Conservation (phyloP, 2,329 filamentous ascomycete genomes). For the Zymoseptoria tritici region DNA sequence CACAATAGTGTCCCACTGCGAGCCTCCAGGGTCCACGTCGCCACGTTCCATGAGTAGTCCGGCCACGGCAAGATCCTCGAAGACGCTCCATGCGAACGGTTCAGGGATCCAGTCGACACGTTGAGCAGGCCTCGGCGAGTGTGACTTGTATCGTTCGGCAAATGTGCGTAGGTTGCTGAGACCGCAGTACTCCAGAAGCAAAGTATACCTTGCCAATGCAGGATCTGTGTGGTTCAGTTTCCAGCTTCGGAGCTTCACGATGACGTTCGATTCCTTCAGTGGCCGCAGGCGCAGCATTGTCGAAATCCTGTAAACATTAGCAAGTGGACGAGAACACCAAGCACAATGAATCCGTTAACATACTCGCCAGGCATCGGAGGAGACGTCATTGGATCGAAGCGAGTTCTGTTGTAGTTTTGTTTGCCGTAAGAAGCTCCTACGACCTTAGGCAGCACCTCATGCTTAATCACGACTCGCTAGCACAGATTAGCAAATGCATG, state of each 20-base stretch:
- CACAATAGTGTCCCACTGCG: not conserved
- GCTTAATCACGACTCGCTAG: not conserved
- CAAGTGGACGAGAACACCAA: not conserved
- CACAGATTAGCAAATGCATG: not conserved
- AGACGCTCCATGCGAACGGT: not conserved
- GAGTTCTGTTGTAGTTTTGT: not conserved
- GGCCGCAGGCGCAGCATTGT: not conserved
- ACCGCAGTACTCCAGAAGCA: not conserved
- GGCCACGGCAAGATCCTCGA: not conserved
- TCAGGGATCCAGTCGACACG: not conserved
- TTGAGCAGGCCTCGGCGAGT: not conserved
- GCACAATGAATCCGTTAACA: not conserved
- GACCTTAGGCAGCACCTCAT: not conserved
- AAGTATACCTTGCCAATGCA: not conserved
- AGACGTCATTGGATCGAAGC: not conserved
- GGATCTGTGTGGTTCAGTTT: not conserved
- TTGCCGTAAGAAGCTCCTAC: not conserved
- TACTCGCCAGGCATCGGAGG: not conserved
- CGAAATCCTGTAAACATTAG: not conserved
- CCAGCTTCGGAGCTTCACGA: slow-evolving; percentile 1
- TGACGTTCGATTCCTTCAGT: not conserved
- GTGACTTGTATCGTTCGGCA: not conserved
- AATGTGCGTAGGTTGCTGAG: not conserved
- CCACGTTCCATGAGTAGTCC: not conserved
- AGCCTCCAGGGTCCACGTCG: not conserved